Evolutionary conservation across 352 stramenopile genomes (phyloP), one percentile per base, ranked within the genome.

Genomic region (Globisporangium apiculatum): DNA sequence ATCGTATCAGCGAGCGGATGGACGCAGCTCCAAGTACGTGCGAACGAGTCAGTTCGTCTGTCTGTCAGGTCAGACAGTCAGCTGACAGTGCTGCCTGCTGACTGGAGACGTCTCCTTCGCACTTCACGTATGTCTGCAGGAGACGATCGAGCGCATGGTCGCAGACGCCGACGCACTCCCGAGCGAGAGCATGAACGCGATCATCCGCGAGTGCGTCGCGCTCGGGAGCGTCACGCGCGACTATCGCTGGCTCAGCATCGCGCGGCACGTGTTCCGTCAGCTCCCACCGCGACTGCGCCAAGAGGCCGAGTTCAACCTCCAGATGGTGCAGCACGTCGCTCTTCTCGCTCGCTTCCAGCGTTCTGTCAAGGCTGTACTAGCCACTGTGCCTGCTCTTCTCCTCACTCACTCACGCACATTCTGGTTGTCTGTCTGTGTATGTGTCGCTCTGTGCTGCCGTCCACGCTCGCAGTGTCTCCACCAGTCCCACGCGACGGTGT

Each of bases 241-340:
- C 35, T 60, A 62, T 17, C 65, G 71, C 35, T 91, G 82, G 82
- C 69, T 91, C 53, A 50, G 55, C 11, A 68, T 87, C 37, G 69
- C 69, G 14, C 76, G 82, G 2, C 66, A 73, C 50, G 53, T 91
- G 41, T 59, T 87, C 18, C 67, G 71, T 8, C 67, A 79, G 18
- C 61, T 91, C 37, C 74, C 79, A 0, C 47, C 69, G n/a, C 69
- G 84, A 48, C 54, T 86, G 17, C 66, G 79, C 45, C 78, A 85
- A 55, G 82, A 90, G 48, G 76, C 79, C 6, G 82, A 91, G 31
- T 91, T 91, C 53, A 89, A 82, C 48, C 61, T 91, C 7, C 82
- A 90, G 63, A 89, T 89, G 77, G 82, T 91, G 67, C 17, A 40
- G 12, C 43, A 31, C 15, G 8, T 49, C 24, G 55, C 38, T 51